Evolutionary conservation across 176 grass and related monocot species (phyloP).

Genomic region (Typha latifolia): DNA sequence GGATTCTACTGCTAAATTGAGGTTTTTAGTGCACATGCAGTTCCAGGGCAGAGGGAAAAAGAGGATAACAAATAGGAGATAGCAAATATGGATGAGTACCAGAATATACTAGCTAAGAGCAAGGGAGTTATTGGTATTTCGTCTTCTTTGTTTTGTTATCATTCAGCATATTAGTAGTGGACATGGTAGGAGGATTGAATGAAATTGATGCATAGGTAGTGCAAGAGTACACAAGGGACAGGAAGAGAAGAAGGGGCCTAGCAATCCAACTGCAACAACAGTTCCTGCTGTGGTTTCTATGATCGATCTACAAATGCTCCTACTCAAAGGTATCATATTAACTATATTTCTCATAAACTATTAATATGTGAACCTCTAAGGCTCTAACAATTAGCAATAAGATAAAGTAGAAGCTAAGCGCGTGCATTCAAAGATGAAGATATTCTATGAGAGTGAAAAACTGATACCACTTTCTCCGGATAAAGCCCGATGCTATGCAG

Average conservation of each 20-base stretch:
- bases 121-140: too few species aligned
- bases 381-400: constrained; percentile 11
- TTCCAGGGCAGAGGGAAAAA: too few species aligned
- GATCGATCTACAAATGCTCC: constrained; percentile 1
- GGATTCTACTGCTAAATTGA: too few species aligned
- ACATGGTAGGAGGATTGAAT: neutral
- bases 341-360: neutral
- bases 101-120: too few species aligned
- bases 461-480: constrained; percentile 50
- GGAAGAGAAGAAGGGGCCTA: neutral
- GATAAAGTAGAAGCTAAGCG: constrained; percentile 5
- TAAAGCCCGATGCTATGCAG: constrained; percentile 73
- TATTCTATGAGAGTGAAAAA: constrained; percentile 3
- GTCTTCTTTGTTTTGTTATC: too few species aligned
- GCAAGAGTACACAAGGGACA: neutral
- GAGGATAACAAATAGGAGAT: too few species aligned
- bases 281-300: neutral
- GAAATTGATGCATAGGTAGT: neutral
- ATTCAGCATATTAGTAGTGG: neutral
- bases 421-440: constrained; percentile 12
- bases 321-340: constrained; percentile 5
- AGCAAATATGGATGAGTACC: too few species aligned
- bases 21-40: too few species aligned
- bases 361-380: constrained; percentile 5
- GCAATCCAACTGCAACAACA: neutral